Evolutionary conservation across 2,329 filamentous ascomycete species (phyloP).

Genomic region (Ophiostoma perfectum): DNA sequence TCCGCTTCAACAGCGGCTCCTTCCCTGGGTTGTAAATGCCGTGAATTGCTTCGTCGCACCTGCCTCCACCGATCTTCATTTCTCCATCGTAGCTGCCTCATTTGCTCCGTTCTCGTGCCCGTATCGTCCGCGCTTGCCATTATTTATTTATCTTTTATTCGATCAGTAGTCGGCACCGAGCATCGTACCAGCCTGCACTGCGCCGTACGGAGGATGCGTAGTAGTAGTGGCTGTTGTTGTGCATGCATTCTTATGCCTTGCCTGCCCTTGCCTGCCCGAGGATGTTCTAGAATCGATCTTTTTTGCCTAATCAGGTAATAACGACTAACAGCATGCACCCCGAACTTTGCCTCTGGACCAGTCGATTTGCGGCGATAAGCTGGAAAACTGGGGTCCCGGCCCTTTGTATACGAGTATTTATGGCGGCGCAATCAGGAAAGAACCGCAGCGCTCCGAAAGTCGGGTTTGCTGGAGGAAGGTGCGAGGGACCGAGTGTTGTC

Average conservation of each 20-base stretch:
- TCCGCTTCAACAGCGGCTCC: neutral
- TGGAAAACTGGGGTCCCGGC: neutral
- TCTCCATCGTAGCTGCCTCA: neutral
- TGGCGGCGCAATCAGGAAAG: conserved; percentile 4
- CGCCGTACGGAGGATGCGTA: neutral
- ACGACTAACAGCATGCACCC: conserved; percentile 15
- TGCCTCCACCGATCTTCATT: conserved; percentile 13
- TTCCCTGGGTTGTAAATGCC: neutral
- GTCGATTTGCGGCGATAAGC: conserved; percentile 13
- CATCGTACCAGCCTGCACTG: neutral
- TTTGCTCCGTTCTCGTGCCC: neutral
- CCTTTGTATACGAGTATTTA: conserved; percentile 8
- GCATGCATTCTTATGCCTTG: neutral
- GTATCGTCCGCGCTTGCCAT: neutral
- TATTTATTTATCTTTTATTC: neutral
- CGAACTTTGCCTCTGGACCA: neutral
- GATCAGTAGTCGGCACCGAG: neutral
- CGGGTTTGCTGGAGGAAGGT: conserved; percentile 13
- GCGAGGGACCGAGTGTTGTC: conserved; percentile 1
- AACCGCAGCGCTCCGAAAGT: conserved; percentile 11
- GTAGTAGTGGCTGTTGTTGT: neutral
- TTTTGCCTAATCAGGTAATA: conserved; percentile 22
- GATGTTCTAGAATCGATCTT: conserved; percentile 18
- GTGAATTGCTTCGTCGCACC: neutral
- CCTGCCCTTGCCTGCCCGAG: neutral